Conservation (phyloP, 2,329 filamentous ascomycete genomes). For the Fusarium devonianum region DNA sequence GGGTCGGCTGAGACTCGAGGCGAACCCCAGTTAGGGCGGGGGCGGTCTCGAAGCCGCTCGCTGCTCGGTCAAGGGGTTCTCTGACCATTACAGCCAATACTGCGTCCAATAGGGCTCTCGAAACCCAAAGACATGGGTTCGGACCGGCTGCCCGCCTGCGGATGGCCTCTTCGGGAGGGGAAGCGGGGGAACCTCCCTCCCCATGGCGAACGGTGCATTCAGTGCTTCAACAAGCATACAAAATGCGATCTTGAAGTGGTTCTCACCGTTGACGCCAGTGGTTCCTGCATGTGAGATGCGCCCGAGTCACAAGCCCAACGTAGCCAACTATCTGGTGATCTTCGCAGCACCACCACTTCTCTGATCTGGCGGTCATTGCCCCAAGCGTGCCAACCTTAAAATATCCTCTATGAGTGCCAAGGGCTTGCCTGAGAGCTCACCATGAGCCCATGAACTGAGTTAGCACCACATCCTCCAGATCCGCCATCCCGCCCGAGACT, state of each 20-base stretch:
- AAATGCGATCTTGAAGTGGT: slow-evolving; percentile 19
- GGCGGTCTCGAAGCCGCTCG: slow-evolving; percentile 19
- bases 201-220: neutral
- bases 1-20: neutral
- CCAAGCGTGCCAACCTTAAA: slow-evolving; percentile 6
- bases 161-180: neutral
- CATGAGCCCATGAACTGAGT: slow-evolving; percentile 6
- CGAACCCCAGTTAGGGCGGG: slow-evolving; percentile 10
- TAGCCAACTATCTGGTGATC: slow-evolving; percentile 28
- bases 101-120: neutral
- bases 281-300: slow-evolving; percentile 33
- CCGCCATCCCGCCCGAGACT: slow-evolving; percentile 15
- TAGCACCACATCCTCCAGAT: slow-evolving; percentile 17
- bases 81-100: slow-evolving; percentile 10
- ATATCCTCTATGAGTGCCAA: neutral
- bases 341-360: slow-evolving; percentile 10
- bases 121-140: slow-evolving; percentile 9
- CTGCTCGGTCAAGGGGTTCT: neutral
- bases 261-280: slow-evolving; percentile 10
- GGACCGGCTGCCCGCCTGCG: slow-evolving; percentile 2
- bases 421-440: neutral
- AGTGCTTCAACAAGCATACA: neutral
- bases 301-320: slow-evolving; percentile 23
- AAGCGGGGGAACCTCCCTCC: no score
- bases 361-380: slow-evolving; percentile 14